Percentiles rank a stretch among this genome's conserved stretches.
phyloP scores from a whole-genome alignment of 257 asterid genomes.

The Linderniella brevidens region DNA sequence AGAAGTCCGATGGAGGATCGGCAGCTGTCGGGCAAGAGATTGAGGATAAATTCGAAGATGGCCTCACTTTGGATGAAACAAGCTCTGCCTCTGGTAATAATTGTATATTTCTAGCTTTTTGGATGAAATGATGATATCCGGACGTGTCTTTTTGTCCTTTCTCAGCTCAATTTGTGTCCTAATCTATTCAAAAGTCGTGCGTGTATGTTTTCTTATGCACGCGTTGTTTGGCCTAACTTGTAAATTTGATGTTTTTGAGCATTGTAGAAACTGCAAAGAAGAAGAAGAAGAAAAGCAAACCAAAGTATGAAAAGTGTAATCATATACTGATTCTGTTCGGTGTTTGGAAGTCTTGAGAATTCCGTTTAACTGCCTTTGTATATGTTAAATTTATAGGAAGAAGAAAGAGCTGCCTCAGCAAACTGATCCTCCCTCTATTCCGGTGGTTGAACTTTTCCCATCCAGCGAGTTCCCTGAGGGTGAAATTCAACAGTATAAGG shows the following conservation, averaged over 20 bases:
- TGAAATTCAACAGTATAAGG: conserved; percentile 90
- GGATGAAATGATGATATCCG: too few species aligned
- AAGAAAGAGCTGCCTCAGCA: conserved; percentile 64
- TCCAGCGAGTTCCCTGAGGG: conserved; percentile 97
- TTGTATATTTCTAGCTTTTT: too few species aligned
- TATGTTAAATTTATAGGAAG: conserved; percentile 38
- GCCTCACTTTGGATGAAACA: too few species aligned
- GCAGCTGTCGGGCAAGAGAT: too few species aligned
- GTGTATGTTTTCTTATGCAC: too few species aligned
- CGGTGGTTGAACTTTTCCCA: conserved; percentile 65
- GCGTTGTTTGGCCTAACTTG: conserved; percentile 8
- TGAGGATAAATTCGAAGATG: too few species aligned
- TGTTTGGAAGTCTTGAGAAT: neutral
- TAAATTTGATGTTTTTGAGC: conserved; percentile 12
- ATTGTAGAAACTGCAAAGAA: conserved; percentile 70
- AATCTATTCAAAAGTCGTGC: too few species aligned
- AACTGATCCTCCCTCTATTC: conserved; percentile 85
- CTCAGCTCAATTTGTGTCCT: too few species aligned
- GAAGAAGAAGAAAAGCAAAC: conserved; percentile 90
- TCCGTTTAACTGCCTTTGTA: neutral
- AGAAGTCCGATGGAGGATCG: too few species aligned
- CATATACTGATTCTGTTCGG: conserved; percentile 5
- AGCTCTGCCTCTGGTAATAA: too few species aligned
- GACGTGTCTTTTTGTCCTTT: too few species aligned
- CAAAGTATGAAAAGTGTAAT: conserved; percentile 46